phyloP scores from a whole-genome alignment of 2,329 filamentous ascomycete species.

The Aspergillus costaricaensis region DNA sequence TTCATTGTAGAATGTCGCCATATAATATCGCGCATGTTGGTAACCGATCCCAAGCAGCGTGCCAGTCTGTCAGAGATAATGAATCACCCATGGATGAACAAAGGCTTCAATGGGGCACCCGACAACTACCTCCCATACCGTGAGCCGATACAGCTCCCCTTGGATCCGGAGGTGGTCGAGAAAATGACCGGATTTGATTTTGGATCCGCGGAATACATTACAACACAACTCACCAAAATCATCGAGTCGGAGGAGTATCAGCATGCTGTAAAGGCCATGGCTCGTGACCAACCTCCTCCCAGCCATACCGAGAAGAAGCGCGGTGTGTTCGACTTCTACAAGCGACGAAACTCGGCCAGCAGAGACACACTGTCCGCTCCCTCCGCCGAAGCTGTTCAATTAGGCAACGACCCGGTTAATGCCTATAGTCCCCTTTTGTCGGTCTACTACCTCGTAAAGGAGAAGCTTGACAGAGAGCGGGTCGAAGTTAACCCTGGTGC shows the following conservation, averaged over 20 bases:
- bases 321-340: slow-evolving; percentile 96
- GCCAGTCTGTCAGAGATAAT: slow-evolving; percentile 89
- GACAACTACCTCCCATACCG: slow-evolving; percentile 85
- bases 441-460: slow-evolving; percentile 92
- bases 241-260: slow-evolving; percentile 95
- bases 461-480: slow-evolving; percentile 83
- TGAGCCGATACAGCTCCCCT: slow-evolving; percentile 79
- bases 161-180: slow-evolving; percentile 80
- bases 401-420: slow-evolving; percentile 85
- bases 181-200: slow-evolving; percentile 99
- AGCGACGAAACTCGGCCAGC: slow-evolving; percentile 86
- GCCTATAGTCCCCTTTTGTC: slow-evolving; percentile 91
- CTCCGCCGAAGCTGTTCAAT: slow-evolving; percentile 80
- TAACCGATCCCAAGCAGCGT: slow-evolving; percentile 85
- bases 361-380: slow-evolving; percentile 80
- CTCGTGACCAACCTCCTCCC: slow-evolving; percentile 65
- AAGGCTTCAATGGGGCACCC: slow-evolving; percentile 81
- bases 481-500: slow-evolving; percentile 62
- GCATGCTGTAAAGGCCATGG: slow-evolving; percentile 71
- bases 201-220: slow-evolving; percentile 81
- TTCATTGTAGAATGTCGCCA: slow-evolving; percentile 76
- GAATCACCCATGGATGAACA: slow-evolving; percentile 93
- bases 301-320: slow-evolving; percentile 74
- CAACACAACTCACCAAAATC: slow-evolving; percentile 76
- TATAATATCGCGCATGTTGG: slow-evolving; percentile 91